Conservation (phyloP, 73 alveolate species). For the Urostyla sp. region DNA sequence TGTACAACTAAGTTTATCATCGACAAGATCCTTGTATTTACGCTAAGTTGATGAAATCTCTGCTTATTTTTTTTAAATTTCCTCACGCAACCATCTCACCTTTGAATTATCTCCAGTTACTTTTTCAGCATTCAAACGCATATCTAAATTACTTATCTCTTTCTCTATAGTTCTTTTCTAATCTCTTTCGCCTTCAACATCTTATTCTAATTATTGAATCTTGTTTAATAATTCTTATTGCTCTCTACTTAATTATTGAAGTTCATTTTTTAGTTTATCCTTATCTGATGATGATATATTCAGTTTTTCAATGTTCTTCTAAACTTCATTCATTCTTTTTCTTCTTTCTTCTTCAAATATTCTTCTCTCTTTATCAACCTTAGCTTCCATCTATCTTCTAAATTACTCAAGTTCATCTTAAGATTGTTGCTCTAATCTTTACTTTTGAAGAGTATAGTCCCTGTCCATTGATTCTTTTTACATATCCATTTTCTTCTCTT, state of each 20-base stretch:
- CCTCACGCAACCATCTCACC: constrained; percentile 39
- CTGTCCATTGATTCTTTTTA: constrained; percentile 32
- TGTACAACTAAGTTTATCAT: background rate
- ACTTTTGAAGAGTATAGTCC: constrained; percentile 34
- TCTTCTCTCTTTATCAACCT: constrained; percentile 41
- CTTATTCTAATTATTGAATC: background rate
- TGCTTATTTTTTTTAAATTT: constrained; percentile 29
- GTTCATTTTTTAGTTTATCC: constrained; percentile 17
- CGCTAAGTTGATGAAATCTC: constrained; percentile 33
- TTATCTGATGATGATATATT: constrained; percentile 48
- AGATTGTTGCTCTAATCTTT: constrained; percentile 35
- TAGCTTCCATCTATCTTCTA: constrained; percentile 9
- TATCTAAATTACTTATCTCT: constrained; percentile 25
- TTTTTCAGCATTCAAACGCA: constrained; percentile 27
- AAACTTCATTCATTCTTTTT: constrained; percentile 37
- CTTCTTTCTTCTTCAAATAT: constrained; percentile 43
- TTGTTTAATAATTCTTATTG: constrained; percentile 29
- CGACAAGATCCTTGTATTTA: constrained; percentile 47
- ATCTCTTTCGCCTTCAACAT: constrained; percentile 13
- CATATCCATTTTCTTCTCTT: constrained; percentile 5
- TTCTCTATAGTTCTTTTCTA: constrained; percentile 44
- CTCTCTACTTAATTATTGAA: constrained; percentile 3
- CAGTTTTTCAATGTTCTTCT: constrained; percentile 20
- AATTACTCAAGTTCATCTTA: constrained; percentile 32
- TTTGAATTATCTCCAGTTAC: constrained; percentile 26